Conservation (phyloP, 2,329 filamentous ascomycete species). For the Nannizziopsis arthrosporioides region DNA sequence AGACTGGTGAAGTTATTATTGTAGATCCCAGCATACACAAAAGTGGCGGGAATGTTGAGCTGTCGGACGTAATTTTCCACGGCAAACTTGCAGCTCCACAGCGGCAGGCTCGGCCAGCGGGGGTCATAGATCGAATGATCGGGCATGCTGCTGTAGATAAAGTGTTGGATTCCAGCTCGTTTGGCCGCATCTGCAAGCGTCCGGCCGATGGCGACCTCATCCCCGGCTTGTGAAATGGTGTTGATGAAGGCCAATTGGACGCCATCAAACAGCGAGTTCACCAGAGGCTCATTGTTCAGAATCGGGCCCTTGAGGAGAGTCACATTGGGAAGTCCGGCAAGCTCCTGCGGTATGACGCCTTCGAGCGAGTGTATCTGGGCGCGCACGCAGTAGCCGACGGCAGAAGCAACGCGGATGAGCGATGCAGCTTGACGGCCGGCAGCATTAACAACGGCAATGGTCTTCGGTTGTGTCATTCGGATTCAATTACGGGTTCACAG, state of each 20-base stretch:
- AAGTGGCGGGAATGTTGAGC: conserved; percentile 73
- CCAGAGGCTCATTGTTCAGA: conserved; percentile 59
- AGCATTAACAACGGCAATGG: conserved; percentile 91
- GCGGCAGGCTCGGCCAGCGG: conserved; percentile 67
- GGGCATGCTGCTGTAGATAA: conserved; percentile 94
- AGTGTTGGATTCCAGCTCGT: conserved; percentile 70
- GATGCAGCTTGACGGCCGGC: conserved; percentile 92
- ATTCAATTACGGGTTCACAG: neutral
- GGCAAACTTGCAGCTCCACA: conserved; percentile 86
- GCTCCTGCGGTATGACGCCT: conserved; percentile 77
- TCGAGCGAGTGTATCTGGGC: conserved; percentile 82
- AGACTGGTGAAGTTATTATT: conserved; percentile 98
- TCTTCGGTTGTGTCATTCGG: conserved; percentile 42
- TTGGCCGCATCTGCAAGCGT: conserved; percentile 83
- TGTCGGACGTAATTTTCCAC: conserved; percentile 84
- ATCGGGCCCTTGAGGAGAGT: conserved; percentile 55
- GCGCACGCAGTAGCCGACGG: conserved; percentile 84
- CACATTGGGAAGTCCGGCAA: conserved; percentile 70
- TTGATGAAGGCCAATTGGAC: conserved; percentile 92
- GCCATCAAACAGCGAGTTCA: conserved; percentile 67
- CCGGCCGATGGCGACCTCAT: conserved; percentile 81
- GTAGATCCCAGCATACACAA: conserved; percentile 94
- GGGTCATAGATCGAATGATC: conserved; percentile 73
- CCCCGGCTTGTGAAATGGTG: conserved; percentile 81
- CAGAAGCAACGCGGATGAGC: conserved; percentile 83